Base-by-base conservation (phyloP, 768 basidiomycete genomes). In the Suillus brevipes region DNA sequence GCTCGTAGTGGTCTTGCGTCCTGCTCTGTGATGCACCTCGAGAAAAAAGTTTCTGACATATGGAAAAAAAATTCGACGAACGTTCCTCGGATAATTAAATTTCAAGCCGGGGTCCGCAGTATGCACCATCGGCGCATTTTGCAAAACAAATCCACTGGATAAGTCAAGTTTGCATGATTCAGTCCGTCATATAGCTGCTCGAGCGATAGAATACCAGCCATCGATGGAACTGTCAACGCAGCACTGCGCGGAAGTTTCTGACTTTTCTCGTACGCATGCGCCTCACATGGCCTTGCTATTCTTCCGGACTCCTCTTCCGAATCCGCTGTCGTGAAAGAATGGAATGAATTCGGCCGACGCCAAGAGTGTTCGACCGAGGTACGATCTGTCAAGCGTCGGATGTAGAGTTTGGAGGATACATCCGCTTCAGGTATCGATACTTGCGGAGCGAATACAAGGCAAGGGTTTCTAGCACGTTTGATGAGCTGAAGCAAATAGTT, bases 371-470 rank as follows among this genome's bases (percentile, higher is more conserved):
- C 28, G 9, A 31, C 18, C 16, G 20, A 31, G 20, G 4, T 18
- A 23, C 4, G 18, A 23, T n/a, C 6, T 14, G 57, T 64, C 52
- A 55, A 37, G 65, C 10, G 23, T 69, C 66, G 36, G 66, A 64
- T 28, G 59, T 52, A 12, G 68, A 55, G 40, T n/a, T 65, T 6
- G 69, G 60, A 23, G 85, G 85, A 72, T 94, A 94, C 81, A 88
- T 87, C 64, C 88, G 82, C 72, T 85, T 90, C 67, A 95, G 77
- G 73, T 93, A 85, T 55, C 93, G 86, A 70, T 94, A 95, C 77
- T 95, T 95, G 68, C 89, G 84, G 52, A 95, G 77, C 1, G 90
- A 88, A 70, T 95, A 94, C 25, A 95, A 76, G 0, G 92, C 92
- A 52, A 94, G 80, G 0, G 92, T 94, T 78, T 94, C 92, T 93